These are phyloP conservation scores for Aspergillus nomiae DNA, from an alignment of 2,329 filamentous ascomycete species.

Conservation along the genomic window DNA sequence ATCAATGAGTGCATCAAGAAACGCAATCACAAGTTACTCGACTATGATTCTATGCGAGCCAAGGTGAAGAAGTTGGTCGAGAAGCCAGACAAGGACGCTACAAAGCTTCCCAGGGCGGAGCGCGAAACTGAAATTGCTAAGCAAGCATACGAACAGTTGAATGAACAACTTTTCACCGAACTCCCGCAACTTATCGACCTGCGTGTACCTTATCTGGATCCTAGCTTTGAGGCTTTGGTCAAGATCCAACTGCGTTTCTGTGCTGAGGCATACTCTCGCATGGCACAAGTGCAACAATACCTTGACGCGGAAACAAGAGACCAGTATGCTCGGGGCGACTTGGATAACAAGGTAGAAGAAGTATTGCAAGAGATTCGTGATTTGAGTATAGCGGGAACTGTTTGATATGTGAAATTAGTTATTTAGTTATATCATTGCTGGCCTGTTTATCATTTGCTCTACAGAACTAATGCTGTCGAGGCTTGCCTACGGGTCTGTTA, in stretches of 20 bases:
- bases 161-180: constrained; percentile 92
- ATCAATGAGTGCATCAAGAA: constrained; percentile 99
- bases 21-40: constrained; percentile 95
- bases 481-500: neutral
- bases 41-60: constrained; percentile 93
- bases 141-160: constrained; percentile 91
- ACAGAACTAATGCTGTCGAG: neutral
- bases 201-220: constrained; percentile 94
- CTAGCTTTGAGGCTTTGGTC: constrained; percentile 94
- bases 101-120: constrained; percentile 92
- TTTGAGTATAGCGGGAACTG: constrained; percentile 83
- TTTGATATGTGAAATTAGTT: constrained; percentile 39
- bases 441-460: constrained; percentile 17
- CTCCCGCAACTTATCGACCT: constrained; percentile 95
- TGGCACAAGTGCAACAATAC: constrained; percentile 99
- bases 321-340: constrained; percentile 89
- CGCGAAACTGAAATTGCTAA: constrained; percentile 96
- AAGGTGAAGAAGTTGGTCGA: constrained; percentile 97
- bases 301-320: constrained; percentile 93
- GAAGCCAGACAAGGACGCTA: constrained; percentile 98
- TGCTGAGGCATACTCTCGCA: constrained; percentile 93
- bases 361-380: constrained; percentile 96
- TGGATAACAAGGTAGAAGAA: constrained; percentile 90
- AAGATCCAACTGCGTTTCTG: constrained; percentile 99
- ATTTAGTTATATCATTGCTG: constrained; percentile 14